phyloP scores from a whole-genome alignment of 495 filamentous ascomycete genomes.

The Elaphomyces granulatus region DNA sequence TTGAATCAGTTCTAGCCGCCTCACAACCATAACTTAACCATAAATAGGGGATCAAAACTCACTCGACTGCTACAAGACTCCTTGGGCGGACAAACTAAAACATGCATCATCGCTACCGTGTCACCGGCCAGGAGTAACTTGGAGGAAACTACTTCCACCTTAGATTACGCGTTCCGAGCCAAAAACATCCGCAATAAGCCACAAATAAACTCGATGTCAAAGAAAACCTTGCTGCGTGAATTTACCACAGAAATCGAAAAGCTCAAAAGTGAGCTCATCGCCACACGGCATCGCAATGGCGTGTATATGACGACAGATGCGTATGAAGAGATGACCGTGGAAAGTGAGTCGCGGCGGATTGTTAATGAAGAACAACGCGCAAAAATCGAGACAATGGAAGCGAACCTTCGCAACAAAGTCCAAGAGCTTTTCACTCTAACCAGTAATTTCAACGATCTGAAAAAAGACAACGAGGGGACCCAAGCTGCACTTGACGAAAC shows the following conservation, averaged over 20 bases:
- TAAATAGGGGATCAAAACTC: slow-evolving; percentile 72
- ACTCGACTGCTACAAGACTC: slow-evolving; percentile 93
- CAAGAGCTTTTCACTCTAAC: slow-evolving; percentile 80
- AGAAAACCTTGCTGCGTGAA: slow-evolving; percentile 79
- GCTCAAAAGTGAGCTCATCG: slow-evolving; percentile 83
- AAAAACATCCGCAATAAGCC: slow-evolving; percentile 99
- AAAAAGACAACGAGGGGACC: slow-evolving; percentile 71
- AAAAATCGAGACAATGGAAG: slow-evolving; percentile 85
- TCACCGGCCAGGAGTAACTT: slow-evolving; percentile 89
- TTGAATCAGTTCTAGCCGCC: neutral
- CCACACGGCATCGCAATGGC: slow-evolving; percentile 84
- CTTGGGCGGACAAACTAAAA: slow-evolving; percentile 87
- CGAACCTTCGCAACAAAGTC: slow-evolving; percentile 74
- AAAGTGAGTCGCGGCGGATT: slow-evolving; percentile 86
- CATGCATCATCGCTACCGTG: slow-evolving; percentile 94
- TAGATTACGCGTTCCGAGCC: slow-evolving; percentile 93
- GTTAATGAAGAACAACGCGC: slow-evolving; percentile 83
- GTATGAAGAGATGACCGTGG: slow-evolving; percentile 74
- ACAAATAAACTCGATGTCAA: slow-evolving; percentile 82
- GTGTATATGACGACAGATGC: slow-evolving; percentile 78
- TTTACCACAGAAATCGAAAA: slow-evolving; percentile 91
- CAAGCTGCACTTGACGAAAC: slow-evolving; percentile 59
- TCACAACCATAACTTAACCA: neutral
- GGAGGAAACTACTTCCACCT: slow-evolving; percentile 92
- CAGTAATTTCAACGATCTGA: slow-evolving; percentile 67